A percentile compares a stretch with the other conserved stretches of the same genome.
Conservation (phyloP, 2,329 filamentous ascomycete species). For the Epichloe amarillans region DNA sequence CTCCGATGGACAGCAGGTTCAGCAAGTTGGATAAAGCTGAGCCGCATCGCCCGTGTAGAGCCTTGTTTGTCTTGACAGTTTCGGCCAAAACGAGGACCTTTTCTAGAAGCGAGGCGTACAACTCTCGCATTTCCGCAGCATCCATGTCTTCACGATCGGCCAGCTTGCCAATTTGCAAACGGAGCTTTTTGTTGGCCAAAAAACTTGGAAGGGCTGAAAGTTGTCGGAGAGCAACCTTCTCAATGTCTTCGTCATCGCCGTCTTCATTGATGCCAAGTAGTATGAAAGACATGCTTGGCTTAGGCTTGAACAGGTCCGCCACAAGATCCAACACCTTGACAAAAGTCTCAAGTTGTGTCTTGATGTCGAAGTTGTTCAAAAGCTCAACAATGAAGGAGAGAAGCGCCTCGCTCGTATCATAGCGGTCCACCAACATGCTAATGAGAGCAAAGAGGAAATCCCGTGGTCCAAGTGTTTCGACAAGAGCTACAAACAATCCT, state of each 20-base stretch:
- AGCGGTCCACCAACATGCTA: slow-evolving; percentile 82
- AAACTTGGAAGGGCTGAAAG: slow-evolving; percentile 44
- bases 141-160: slow-evolving; percentile 52
- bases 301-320: slow-evolving; percentile 60
- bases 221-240: slow-evolving; percentile 39
- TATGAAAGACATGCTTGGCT: slow-evolving; percentile 57
- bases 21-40: slow-evolving; percentile 69
- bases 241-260: slow-evolving; percentile 32
- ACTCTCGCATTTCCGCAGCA: slow-evolving; percentile 49
- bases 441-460: slow-evolving; percentile 83
- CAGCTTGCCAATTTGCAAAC: slow-evolving; percentile 39
- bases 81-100: slow-evolving; percentile 54
- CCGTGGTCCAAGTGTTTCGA: slow-evolving; percentile 69
- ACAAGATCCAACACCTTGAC: slow-evolving; percentile 65
- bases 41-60: slow-evolving; percentile 45
- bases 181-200: slow-evolving; percentile 45
- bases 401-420: slow-evolving; percentile 62
- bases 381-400: slow-evolving; percentile 64
- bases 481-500: slow-evolving; percentile 70
- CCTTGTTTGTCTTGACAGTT: slow-evolving; percentile 42
- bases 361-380: slow-evolving; percentile 56
- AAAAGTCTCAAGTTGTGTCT: slow-evolving; percentile 66
- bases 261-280: slow-evolving; percentile 49
- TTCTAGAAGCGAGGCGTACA: slow-evolving; percentile 58
- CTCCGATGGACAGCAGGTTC: slow-evolving; percentile 68